phyloP scores from a whole-genome alignment of 192 early-diverging fungal species.

The Coemansia sp. region DNA sequence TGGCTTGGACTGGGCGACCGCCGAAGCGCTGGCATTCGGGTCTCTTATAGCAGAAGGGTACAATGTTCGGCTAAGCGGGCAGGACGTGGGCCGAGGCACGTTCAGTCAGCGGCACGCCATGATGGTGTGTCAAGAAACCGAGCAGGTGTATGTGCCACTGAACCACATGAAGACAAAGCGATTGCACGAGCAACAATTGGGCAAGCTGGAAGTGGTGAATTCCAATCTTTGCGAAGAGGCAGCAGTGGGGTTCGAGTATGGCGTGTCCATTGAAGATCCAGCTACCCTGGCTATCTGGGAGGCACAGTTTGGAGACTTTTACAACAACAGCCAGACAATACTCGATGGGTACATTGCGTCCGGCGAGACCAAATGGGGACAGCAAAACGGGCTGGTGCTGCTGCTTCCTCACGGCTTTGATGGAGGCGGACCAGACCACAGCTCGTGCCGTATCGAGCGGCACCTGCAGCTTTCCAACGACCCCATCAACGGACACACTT shows the following conservation, averaged over 20 bases:
- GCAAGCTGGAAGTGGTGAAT: slow-evolving; percentile 85
- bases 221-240: slow-evolving; percentile 89
- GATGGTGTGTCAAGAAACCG: slow-evolving; percentile 90
- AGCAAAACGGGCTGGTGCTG: slow-evolving; percentile 89
- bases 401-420: slow-evolving; percentile 94
- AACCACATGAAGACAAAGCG: slow-evolving; percentile 58
- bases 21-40: slow-evolving; percentile 90
- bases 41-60: slow-evolving; percentile 78
- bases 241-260: slow-evolving; percentile 93
- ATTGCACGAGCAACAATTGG: slow-evolving; percentile 45
- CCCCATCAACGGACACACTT: slow-evolving; percentile 51
- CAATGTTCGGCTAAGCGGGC: slow-evolving; percentile 90
- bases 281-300: slow-evolving; percentile 95
- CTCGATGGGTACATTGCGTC: slow-evolving; percentile 86
- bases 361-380: slow-evolving; percentile 93
- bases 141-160: slow-evolving; percentile 78
- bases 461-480: slow-evolving; percentile 91
- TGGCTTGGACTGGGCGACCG: slow-evolving; percentile 92
- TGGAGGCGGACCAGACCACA: slow-evolving; percentile 95
- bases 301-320: slow-evolving; percentile 98
- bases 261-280: slow-evolving; percentile 86
- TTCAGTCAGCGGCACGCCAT: slow-evolving; percentile 97
- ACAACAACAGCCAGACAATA: slow-evolving; percentile 94
- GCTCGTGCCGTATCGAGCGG: slow-evolving; percentile 83
- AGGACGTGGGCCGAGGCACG: slow-evolving; percentile 96